phyloP scores from a whole-genome alignment of 2,329 filamentous ascomycete genomes.

The Alternaria arborescens region DNA sequence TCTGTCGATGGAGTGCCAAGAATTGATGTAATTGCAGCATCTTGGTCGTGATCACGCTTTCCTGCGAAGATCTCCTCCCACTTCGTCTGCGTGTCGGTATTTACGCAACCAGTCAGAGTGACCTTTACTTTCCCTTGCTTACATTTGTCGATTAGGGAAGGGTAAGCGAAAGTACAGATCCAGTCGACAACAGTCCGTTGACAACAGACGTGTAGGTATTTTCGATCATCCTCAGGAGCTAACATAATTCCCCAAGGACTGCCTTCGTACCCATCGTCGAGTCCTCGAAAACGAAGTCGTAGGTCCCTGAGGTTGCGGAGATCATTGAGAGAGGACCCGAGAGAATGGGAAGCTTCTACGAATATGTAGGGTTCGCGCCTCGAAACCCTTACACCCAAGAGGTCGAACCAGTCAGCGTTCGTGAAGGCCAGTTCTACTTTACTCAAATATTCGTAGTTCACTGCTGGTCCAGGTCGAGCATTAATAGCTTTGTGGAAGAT shows the following conservation, averaged over 20 bases:
- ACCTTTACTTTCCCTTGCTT: not conserved
- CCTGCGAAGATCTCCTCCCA: not conserved
- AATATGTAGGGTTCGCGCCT: too few species aligned
- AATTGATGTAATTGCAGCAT: not conserved
- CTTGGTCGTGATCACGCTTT: not conserved
- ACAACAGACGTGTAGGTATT: not conserved
- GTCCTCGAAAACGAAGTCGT: not conserved
- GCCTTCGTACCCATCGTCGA: not conserved
- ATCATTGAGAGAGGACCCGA: too few species aligned
- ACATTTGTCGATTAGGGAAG: not conserved
- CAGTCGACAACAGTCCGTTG: not conserved
- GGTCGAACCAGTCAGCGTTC: not conserved
- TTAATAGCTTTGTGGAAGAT: not conserved
- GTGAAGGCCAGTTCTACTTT: not conserved
- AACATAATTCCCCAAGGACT: not conserved
- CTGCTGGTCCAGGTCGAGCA: too few species aligned
- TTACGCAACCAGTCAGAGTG: not conserved
- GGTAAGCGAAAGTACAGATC: constrained; percentile 3
- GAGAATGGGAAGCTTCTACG: not conserved
- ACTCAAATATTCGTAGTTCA: not conserved
- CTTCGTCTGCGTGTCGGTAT: not conserved
- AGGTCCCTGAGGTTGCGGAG: not conserved
- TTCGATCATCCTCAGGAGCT: too few species aligned
- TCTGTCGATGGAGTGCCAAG: not conserved
- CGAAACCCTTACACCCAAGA: not conserved